A percentile compares a stretch with the other conserved stretches of the same genome.
These are phyloP conservation scores for Endocalyx cinctus DNA, from an alignment of 2,329 filamentous ascomycete genomes.

Conservation along the genomic window DNA sequence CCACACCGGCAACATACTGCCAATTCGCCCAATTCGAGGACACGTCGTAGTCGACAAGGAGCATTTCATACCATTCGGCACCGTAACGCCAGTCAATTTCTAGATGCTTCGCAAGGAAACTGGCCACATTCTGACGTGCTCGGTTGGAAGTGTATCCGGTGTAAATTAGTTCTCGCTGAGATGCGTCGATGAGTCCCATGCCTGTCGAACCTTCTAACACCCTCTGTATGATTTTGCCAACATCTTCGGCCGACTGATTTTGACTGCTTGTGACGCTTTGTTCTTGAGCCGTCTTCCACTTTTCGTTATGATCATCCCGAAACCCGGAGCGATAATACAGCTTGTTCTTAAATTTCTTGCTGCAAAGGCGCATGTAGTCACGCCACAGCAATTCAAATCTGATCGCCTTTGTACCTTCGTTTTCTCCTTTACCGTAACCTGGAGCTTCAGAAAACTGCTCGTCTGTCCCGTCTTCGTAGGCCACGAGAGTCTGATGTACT, in stretches of 20 bases:
- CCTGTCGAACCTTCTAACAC: constrained; percentile 67
- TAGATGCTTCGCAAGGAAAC: constrained; percentile 68
- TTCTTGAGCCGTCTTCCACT: constrained; percentile 44
- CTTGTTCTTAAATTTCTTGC: constrained; percentile 60
- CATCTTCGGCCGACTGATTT: constrained; percentile 35
- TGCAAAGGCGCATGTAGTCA: constrained; percentile 77
- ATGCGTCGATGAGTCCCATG: constrained; percentile 72
- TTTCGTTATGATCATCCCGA: constrained; percentile 38
- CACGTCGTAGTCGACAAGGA: constrained; percentile 72
- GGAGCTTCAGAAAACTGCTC: constrained; percentile 32
- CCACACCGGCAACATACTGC: constrained; percentile 77
- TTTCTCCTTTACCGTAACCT: constrained; percentile 68
- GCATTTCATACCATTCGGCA: constrained; percentile 76
- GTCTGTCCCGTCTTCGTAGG: constrained; percentile 62
- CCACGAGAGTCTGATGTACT: constrained; percentile 61
- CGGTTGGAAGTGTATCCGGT: constrained; percentile 78
- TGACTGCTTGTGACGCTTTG: constrained; percentile 28
- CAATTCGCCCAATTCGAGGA: constrained; percentile 77
- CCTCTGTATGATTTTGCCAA: constrained; percentile 47
- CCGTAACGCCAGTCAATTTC: constrained; percentile 75
- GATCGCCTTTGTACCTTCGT: constrained; percentile 63
- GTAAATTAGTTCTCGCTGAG: constrained; percentile 66
- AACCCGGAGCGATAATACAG: constrained; percentile 66
- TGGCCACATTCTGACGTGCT: constrained; percentile 71
- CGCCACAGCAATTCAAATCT: constrained; percentile 73